These are phyloP conservation scores for Auricularia cornea DNA, from an alignment of 768 basidiomycete genomes.

Conservation along the genomic window DNA sequence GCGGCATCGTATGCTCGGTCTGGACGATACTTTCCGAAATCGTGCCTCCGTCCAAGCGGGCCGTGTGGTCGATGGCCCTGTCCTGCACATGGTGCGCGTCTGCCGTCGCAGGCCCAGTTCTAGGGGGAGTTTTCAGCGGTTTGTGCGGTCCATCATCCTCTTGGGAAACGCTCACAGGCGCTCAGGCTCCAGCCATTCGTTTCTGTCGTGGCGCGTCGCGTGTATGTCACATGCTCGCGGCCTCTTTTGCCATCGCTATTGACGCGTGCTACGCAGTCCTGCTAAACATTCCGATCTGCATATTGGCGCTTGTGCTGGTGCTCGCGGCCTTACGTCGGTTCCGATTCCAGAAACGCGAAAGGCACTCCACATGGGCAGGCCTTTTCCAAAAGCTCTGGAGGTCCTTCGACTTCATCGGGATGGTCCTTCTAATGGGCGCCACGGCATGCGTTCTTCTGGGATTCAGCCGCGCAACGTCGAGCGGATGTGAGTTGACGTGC, in stretches of 20 bases:
- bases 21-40: constrained; percentile 85
- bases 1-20: constrained; percentile 77
- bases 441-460: constrained; percentile 70
- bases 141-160: constrained; percentile 18
- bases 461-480: constrained; percentile 63
- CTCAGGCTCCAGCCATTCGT: constrained; percentile 2
- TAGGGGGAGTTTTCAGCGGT: constrained; percentile 82
- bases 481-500: constrained; percentile 49
- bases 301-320: constrained; percentile 50
- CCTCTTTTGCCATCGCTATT: constrained; percentile 8
- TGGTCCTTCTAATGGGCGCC: constrained; percentile 70
- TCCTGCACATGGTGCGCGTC: constrained; percentile 70
- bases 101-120: constrained; percentile 70
- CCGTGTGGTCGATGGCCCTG: constrained; percentile 33
- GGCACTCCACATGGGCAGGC: constrained; percentile 31
- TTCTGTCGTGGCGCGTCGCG: constrained; percentile 72
- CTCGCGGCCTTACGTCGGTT: constrained; percentile 52
- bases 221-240: constrained; percentile 44
- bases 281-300: constrained; percentile 71
- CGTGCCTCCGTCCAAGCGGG: constrained; percentile 67
- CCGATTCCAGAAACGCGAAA: constrained; percentile 33
- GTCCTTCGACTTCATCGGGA: constrained; percentile 68
- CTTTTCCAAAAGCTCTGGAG: constrained; percentile 41
- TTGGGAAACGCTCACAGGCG: neutral
- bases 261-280: constrained; percentile 45